A percentile compares a stretch with the other conserved stretches of the same genome.
These are phyloP conservation scores for Mariannaea elegans DNA, from an alignment of 2,329 filamentous ascomycete species.

Conservation along the genomic window DNA sequence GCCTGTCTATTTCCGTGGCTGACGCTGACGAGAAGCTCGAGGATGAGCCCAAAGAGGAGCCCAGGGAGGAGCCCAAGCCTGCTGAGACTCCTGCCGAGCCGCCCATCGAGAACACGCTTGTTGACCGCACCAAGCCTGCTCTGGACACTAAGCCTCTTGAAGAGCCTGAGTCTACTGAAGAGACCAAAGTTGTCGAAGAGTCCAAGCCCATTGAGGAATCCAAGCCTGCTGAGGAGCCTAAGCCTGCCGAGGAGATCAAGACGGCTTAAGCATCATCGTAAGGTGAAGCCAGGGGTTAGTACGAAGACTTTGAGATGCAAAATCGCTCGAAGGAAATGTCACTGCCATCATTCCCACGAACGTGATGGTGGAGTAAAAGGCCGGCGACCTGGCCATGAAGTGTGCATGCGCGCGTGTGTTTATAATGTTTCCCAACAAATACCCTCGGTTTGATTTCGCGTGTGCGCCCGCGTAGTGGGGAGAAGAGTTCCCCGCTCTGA, in stretches of 20 bases:
- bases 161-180: conserved; percentile 4
- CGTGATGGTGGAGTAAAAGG: conserved; percentile 5
- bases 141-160: conserved; percentile 14
- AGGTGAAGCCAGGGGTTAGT: neutral
- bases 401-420: conserved; percentile 18
- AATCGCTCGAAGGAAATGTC: neutral
- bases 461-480: conserved; percentile 10
- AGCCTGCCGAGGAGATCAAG: conserved; percentile 13
- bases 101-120: conserved; percentile 9
- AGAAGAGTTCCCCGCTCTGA: neutral
- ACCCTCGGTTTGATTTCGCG: conserved; percentile 23
- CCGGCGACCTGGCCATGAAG: conserved; percentile 9
- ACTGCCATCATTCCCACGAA: neutral
- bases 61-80: conserved; percentile 23
- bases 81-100: conserved; percentile 13
- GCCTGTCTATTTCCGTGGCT: conserved; percentile 43
- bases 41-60: conserved; percentile 18
- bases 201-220: conserved; percentile 5
- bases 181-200: conserved; percentile 8
- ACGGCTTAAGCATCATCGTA: conserved; percentile 4
- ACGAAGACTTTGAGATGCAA: neutral
- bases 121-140: conserved; percentile 14
- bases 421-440: conserved; percentile 19
- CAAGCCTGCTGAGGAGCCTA: conserved; percentile 10
- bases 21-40: conserved; percentile 14